Evolutionary conservation across 2,329 filamentous ascomycete genomes (phyloP).

Genomic region (Cladosporium sp.): DNA sequence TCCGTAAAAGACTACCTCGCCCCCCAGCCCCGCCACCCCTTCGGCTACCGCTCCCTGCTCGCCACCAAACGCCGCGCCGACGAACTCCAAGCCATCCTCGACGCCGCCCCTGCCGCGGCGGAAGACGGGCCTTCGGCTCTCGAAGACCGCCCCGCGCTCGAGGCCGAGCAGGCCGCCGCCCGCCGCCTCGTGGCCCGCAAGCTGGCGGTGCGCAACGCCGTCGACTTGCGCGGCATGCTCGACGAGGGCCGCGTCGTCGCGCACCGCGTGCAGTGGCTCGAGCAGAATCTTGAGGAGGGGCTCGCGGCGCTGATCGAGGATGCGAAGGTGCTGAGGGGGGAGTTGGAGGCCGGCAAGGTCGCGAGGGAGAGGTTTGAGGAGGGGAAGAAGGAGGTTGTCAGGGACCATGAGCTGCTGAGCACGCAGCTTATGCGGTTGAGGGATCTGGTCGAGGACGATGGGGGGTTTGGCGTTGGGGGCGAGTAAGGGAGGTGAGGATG

Average conservation of each 20-base stretch:
- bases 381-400: conserved; percentile 16
- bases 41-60: conserved; percentile 9
- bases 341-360: conserved; percentile 10
- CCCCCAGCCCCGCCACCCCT: not conserved
- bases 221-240: conserved; percentile 23
- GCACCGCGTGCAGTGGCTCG: conserved; percentile 20
- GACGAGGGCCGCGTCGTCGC: conserved; percentile 22
- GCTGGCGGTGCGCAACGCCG: conserved; percentile 21
- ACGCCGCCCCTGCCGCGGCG: not conserved
- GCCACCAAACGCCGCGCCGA: not conserved
- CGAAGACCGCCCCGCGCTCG: not conserved
- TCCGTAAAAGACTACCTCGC: too few species aligned
- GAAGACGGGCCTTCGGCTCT: not conserved
- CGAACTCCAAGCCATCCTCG: not conserved
- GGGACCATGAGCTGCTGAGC: conserved; percentile 17
- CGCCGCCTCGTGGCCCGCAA: conserved; percentile 17
- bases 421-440: conserved; percentile 22
- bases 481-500: conserved; percentile 4
- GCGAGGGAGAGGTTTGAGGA: conserved; percentile 12
- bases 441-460: conserved; percentile 21
- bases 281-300: conserved; percentile 24
- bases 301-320: conserved; percentile 19
- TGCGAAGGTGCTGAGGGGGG: conserved; percentile 15
- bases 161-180: conserved; percentile 7
- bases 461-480: too few species aligned